These are phyloP conservation scores for Saturnispora zaruensis DNA, from an alignment of 805 yeast genomes.

Conservation along the genomic window DNA sequence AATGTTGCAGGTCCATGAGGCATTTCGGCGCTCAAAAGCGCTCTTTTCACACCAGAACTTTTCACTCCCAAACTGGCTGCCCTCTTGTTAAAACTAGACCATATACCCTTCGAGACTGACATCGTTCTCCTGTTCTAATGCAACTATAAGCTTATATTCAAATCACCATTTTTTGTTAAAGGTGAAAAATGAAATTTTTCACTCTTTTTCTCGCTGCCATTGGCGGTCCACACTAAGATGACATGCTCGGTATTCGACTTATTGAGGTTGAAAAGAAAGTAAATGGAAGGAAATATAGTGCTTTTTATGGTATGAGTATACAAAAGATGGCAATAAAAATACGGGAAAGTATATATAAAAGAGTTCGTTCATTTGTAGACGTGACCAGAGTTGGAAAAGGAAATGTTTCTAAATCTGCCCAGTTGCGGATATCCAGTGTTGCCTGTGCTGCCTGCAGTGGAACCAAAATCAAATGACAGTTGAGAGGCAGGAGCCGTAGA, in stretches of 20 bases:
- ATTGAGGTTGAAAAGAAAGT: neutral
- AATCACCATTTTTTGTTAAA: neutral
- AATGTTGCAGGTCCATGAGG: conserved; percentile 49
- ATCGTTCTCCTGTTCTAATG: neutral
- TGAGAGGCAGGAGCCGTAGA: conserved; percentile 1
- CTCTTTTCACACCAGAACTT: conserved; percentile 21
- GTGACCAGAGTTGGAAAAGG: neutral
- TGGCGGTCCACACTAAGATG: neutral
- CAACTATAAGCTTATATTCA: neutral
- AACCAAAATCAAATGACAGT: conserved; percentile 3
- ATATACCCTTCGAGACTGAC: conserved; percentile 27
- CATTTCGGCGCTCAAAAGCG: conserved; percentile 26
- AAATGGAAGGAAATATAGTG: neutral
- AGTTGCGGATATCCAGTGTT: neutral
- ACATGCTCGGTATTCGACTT: neutral
- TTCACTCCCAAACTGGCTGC: conserved; percentile 26
- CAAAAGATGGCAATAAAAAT: neutral
- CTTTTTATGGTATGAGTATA: neutral
- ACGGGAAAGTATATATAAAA: neutral
- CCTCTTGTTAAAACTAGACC: conserved; percentile 30
- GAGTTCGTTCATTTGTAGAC: neutral
- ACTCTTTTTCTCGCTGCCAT: neutral
- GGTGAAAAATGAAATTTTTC: neutral
- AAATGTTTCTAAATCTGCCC: neutral
- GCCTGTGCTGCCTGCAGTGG: neutral